Evolutionary conservation across 176 grass and related monocot genomes (phyloP).

Genomic region (Paspalum notatum): DNA sequence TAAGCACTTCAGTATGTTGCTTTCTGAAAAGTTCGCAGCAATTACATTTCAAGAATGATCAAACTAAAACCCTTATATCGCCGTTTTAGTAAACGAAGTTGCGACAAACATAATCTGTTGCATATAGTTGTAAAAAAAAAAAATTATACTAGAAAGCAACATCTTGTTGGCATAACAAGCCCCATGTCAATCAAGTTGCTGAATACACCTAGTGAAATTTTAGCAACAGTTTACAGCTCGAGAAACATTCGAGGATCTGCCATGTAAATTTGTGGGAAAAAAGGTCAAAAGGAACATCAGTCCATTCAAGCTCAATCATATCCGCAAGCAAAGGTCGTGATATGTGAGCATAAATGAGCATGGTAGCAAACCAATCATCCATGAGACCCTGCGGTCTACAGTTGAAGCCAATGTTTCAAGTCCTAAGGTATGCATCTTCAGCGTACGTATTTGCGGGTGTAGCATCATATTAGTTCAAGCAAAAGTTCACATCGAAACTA

Average conservation of each 20-base stretch:
- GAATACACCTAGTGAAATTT: not conserved
- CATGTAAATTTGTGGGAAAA: conserved; percentile 7
- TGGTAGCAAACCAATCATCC: not conserved
- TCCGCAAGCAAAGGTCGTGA: not conserved
- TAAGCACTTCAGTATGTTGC: not conserved
- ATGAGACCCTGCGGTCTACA: not conserved
- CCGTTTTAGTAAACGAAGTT: not conserved
- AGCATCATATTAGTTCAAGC: not conserved
- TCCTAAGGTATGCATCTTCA: not conserved
- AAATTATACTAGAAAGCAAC: not conserved
- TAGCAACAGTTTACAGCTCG: not conserved
- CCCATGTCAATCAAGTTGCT: not conserved
- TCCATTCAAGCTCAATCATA: not conserved
- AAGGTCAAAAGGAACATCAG: not conserved
- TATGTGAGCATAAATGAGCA: not conserved
- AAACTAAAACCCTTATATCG: not conserved
- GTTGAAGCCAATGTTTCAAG: not conserved
- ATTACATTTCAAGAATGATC: not conserved
- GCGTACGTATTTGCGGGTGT: not conserved
- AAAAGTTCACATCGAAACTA: not conserved
- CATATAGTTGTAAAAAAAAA: not conserved
- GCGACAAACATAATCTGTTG: not conserved
- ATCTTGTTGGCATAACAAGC: not conserved
- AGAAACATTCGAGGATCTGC: not conserved
- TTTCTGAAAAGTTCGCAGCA: not conserved